These are phyloP conservation scores for Amauroascus niger DNA, from an alignment of 2,329 filamentous ascomycete species.

Conservation along the genomic window DNA sequence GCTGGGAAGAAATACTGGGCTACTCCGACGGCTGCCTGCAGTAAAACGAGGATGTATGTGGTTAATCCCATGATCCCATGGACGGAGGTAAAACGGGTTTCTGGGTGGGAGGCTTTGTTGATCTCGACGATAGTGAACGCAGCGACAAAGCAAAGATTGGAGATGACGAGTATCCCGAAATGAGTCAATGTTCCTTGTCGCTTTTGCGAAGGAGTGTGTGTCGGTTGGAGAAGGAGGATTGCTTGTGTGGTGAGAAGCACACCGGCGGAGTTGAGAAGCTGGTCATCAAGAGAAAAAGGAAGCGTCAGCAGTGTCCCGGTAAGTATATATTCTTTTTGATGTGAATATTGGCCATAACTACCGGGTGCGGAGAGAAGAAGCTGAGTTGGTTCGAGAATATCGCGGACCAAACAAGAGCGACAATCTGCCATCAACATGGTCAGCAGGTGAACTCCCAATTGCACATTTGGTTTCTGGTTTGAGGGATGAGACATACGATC, in stretches of 20 bases:
- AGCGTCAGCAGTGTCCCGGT: not conserved
- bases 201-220: conserved; percentile 67
- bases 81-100: conserved; percentile 55
- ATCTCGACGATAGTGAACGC: conserved; percentile 44
- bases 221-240: conserved; percentile 79
- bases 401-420: conserved; percentile 65
- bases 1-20: conserved; percentile 68
- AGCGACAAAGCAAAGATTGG: conserved; percentile 34
- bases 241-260: conserved; percentile 68
- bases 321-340: too few species aligned
- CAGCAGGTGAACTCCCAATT: not conserved
- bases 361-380: conserved; percentile 81
- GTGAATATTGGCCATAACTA: too few species aligned
- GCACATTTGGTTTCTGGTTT: too few species aligned
- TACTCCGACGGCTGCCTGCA: conserved; percentile 71
- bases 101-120: conserved; percentile 66
- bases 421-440: conserved; percentile 42
- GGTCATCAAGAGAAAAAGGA: not conserved
- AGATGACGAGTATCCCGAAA: conserved; percentile 54
- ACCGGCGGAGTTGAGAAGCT: conserved; percentile 52
- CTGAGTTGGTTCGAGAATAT: conserved; percentile 62
- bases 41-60: conserved; percentile 58
- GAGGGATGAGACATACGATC: conserved; percentile 43
- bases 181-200: conserved; percentile 53
- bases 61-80: conserved; percentile 77